Evolutionary conservation across 768 basidiomycete genomes (phyloP), one percentile per base, ranked within the genome.

Genomic region (Podaxis rugospora): DNA sequence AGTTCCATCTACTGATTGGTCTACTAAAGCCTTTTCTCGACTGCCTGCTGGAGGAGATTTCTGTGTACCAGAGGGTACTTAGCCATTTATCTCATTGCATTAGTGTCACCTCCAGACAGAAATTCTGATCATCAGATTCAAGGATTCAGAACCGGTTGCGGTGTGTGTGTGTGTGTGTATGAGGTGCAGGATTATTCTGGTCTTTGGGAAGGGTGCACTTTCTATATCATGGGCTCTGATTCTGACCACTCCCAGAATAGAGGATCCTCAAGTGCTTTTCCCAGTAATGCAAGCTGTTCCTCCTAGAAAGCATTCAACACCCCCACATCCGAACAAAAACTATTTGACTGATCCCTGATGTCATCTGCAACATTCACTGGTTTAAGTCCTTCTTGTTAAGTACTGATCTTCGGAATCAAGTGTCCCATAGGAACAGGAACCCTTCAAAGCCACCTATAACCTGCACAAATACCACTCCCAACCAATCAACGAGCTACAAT

Each of bases 401-500:
- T 27, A 27, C 83, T 84, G 65, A 79, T 67, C 21, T 78, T 75
- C 21, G 78, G 71, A 1, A 84, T 85, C 76, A 87, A 79, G 60
- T 88, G 81, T 2, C 82, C 86, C 80, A 92, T 89, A 94, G 77
- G 79, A 95, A 96, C 62, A 93, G 73, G 72, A 94, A 95, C 0
- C 95, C 94, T 57, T 88, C 79, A 3, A 80, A 71, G 1, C 87
- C 91, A 1, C 89, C 92, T 4, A 95, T 68, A 1, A 61, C 88
- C 70, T 97, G 94, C 7, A 93, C 86, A 68, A 98, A 93, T 7
- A 92, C 94, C 23, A 90, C 84, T 1, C 97, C 97, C 4, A 89
- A 84, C 52, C 87, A 86, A 68, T 97, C 95, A 32, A 97, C 90
- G 70, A 93, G 97, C 70, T 98, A 95, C 18, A 91, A 72, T 93